Conservation (phyloP, 1,284 basidiomycete species). For the Pyrrhoderma lamaoense region DNA sequence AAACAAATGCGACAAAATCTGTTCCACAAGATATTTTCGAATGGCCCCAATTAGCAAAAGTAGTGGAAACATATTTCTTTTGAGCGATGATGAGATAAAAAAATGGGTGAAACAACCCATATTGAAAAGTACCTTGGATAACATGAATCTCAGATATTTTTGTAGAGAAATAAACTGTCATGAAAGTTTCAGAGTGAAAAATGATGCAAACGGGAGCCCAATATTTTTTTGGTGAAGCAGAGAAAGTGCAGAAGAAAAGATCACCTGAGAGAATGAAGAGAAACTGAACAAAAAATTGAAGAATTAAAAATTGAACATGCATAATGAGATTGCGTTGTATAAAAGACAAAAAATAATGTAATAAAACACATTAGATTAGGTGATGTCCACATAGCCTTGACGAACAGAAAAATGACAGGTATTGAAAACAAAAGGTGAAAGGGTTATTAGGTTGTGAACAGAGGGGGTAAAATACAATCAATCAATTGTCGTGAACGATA, state of each 20-base stretch:
- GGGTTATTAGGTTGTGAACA: conserved; percentile 3
- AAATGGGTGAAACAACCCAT: neutral
- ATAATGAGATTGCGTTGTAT: neutral
- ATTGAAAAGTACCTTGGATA: neutral
- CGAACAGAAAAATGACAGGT: neutral
- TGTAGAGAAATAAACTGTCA: too few species aligned
- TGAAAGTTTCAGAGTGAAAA: too few species aligned
- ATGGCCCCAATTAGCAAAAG: too few species aligned
- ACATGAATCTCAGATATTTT: too few species aligned
- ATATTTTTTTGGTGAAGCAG: neutral
- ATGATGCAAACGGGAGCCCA: too few species aligned
- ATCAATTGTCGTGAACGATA: too few species aligned
- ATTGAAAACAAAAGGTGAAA: neutral
- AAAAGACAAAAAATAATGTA: neutral
- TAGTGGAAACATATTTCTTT: neutral
- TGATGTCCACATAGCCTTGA: conserved; percentile 1
- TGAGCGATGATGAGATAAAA: neutral
- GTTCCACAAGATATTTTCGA: too few species aligned
- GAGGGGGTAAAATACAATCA: neutral
- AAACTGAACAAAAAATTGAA: neutral
- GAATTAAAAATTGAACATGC: neutral
- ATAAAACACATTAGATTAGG: neutral
- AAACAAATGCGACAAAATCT: too few species aligned
- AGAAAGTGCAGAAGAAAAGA: neutral
- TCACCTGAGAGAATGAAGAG: neutral